Evolutionary conservation across 257 asterid genomes (phyloP).

Genomic region (Solanum pimpinellifolium): DNA sequence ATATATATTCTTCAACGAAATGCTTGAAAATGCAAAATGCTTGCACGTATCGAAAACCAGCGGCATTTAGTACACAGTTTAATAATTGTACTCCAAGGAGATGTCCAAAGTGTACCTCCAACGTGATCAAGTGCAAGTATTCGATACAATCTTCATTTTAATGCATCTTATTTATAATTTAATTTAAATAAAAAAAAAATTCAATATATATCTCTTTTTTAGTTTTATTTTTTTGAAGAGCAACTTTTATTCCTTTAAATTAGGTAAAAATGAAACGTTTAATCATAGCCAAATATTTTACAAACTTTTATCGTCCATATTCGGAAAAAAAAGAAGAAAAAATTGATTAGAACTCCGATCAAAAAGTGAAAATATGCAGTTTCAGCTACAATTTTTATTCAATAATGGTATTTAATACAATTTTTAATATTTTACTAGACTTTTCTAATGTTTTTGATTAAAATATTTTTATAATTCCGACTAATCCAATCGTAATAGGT

Average conservation of each 20-base stretch:
- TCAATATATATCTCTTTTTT: not conserved
- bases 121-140: not conserved
- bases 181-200: not conserved
- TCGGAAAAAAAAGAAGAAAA: not conserved
- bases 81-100: not conserved
- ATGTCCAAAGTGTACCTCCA: not conserved
- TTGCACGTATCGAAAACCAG: not conserved
- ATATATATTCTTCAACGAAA: too few species aligned
- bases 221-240: not conserved
- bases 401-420: not conserved
- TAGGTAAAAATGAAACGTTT: not conserved
- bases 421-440: not conserved
- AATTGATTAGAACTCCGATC: not conserved
- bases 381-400: not conserved
- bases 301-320: not conserved
- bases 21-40: not conserved
- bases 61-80: not conserved
- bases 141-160: not conserved
- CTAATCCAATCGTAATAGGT: not conserved
- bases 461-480: not conserved
- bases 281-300: not conserved
- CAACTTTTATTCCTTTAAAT: not conserved
- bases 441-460: not conserved
- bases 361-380: not conserved
- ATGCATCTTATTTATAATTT: not conserved